These are phyloP conservation scores for Ophioceras dolichostomum DNA, from an alignment of 2,329 filamentous ascomycete genomes.

Conservation along the genomic window DNA sequence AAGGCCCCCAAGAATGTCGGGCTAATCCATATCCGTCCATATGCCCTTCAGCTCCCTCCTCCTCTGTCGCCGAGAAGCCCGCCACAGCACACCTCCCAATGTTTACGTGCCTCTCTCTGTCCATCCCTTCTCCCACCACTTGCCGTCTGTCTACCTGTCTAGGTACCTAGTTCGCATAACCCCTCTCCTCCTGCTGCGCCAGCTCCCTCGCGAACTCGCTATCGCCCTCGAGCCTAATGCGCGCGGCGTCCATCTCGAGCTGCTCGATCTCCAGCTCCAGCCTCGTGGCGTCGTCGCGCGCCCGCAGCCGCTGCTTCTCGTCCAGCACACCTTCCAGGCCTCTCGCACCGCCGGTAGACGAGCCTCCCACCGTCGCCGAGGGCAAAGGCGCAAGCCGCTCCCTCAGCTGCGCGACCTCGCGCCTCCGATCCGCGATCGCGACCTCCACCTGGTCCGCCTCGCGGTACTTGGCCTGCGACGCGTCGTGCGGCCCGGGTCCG, in stretches of 20 bases:
- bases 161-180: too few relatives aligned
- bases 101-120: too few relatives aligned
- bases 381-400: too few relatives aligned
- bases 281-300: conserved; percentile 10
- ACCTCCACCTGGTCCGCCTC: conserved; percentile 20
- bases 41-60: too few relatives aligned
- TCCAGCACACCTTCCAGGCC: too few relatives aligned
- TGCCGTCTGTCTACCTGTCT: background rate
- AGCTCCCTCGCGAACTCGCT: conserved; percentile 32
- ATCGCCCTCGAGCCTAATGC: conserved; percentile 29
- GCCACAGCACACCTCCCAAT: too few relatives aligned
- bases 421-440: conserved; percentile 18
- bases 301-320: conserved; percentile 10
- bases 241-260: conserved; percentile 23
- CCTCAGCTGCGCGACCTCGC: conserved; percentile 12
- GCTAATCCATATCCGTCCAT: too few relatives aligned
- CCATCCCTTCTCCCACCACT: too few relatives aligned
- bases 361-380: background rate
- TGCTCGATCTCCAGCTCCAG: conserved; percentile 24
- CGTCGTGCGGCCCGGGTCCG: conserved; percentile 5
- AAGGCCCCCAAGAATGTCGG: too few relatives aligned
- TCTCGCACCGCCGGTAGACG: too few relatives aligned
- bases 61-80: too few relatives aligned
- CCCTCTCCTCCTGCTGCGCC: conserved; percentile 15
- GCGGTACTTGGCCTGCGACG: conserved; percentile 22